Evolutionary conservation across 2,329 filamentous ascomycete species (phyloP).

Genomic region (Cordyceps farinosa): DNA sequence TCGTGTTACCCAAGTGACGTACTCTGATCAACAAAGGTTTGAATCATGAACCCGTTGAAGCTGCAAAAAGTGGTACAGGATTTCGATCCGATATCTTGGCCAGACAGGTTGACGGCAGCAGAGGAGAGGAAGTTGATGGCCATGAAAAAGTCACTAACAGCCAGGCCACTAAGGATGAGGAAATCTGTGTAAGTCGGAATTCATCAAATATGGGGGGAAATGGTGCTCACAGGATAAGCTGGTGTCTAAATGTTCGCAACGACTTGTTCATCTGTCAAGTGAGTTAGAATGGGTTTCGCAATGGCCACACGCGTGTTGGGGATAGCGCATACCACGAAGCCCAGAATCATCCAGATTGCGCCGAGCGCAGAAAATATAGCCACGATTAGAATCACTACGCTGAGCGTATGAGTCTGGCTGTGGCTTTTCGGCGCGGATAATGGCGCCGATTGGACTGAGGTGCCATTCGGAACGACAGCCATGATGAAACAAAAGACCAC

Average conservation of each 20-base stretch:
- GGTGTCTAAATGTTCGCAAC: constrained; percentile 12
- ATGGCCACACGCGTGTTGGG: too few relatives aligned
- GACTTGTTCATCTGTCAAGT: constrained; percentile 9
- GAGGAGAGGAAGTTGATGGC: constrained; percentile 39
- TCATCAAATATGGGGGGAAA: neutral
- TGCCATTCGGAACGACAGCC: constrained; percentile 1
- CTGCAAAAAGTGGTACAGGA: constrained; percentile 32
- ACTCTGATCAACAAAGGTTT: constrained; percentile 41
- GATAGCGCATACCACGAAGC: neutral
- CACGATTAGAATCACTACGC: constrained; percentile 6
- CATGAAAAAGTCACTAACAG: constrained; percentile 39
- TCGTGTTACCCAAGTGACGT: neutral
- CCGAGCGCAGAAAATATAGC: constrained; percentile 2
- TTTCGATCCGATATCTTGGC: constrained; percentile 29
- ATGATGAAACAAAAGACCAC: neutral
- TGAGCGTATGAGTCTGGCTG: neutral
- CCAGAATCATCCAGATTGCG: constrained; percentile 9
- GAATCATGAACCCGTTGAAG: constrained; percentile 41
- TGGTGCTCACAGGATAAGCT: constrained; percentile 1
- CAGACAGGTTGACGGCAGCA: constrained; percentile 33
- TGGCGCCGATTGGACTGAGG: neutral
- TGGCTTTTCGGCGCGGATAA: constrained; percentile 6
- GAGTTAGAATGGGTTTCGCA: neutral
- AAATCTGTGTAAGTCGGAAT: neutral
- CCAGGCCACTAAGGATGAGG: constrained; percentile 29